Evolutionary conservation across 2,329 filamentous ascomycete species (phyloP), one percentile per base, ranked within the genome.

Genomic region (Knoxdaviesia proteae): DNA sequence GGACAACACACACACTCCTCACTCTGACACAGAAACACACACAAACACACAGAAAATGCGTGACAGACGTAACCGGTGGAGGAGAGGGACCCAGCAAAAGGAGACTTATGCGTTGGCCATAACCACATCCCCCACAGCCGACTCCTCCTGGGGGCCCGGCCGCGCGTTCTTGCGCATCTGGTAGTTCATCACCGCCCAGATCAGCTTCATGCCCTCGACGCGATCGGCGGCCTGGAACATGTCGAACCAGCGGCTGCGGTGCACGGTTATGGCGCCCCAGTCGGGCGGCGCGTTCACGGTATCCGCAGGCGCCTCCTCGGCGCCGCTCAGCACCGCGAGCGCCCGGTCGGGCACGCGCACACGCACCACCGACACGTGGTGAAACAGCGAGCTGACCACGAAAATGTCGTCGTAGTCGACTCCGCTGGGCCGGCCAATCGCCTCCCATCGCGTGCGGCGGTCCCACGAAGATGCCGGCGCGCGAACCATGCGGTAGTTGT

Each of bases 191-290:
- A 77, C 59, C 4, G 61, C 63, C 74, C 74, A 79, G 1, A 76
- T 49, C 7, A 69, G 47, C 47, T 62, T 57, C 67, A 77, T 67
- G 3, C 71, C 73, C 48, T 64, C 63, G 31, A 77, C 51, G 39
- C 74, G 56, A 43, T 78, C 67, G 29, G 68, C 60, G 0, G 55
- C 51, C 40, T 65, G 48, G 50, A 77, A 78, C 7, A 78, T 54
- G 50, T 79, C 74, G 50, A 62, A 76, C 74, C 74, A 79, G 36
- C 54, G 59, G 47, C 69, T 77, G 46, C 74, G 64, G 63, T 68
- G 69, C 34, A 74, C 61, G 49, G 67, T 61, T 3, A 77, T 55
- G 48, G 59, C 61, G 7, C 62, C 68, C 67, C 69, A 74, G 54
- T 62, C 65, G 45, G 58, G 54, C 41, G 43, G 54, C 38, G 47